Base-by-base conservation (phyloP, 2,329 filamentous ascomycete genomes). In the Orbilia javanica region DNA sequence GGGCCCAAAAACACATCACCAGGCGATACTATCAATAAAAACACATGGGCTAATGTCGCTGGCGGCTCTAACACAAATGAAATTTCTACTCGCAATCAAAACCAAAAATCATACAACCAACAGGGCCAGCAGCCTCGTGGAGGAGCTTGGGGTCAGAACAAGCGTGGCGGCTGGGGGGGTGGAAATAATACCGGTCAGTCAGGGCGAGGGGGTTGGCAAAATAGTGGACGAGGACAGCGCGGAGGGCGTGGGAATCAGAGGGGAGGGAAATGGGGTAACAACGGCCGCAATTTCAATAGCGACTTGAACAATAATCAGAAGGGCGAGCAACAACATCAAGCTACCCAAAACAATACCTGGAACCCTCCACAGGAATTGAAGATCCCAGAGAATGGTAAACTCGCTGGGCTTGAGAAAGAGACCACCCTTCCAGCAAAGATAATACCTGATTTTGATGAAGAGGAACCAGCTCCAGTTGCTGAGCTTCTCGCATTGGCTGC, bases 11-110 rank as follows among this genome's bases (percentile, higher is more conserved):
- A 69, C 5, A 42, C 7, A 11, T 15, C 10, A 5, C 46, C 4
- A 1, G 15, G 4, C 10, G 18, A 27, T 11, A 8, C 46, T 20
- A 31, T 13, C 13, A 15, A 48, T 18, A 25, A 1, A 27, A 27
- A 20, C 20, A 44, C n/a, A 10, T 78, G 74, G 74, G 74, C 67
- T 7, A 62, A 39, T 20, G n/a, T 72, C 27, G 67, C 74, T n/a
- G 1, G 20, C 27, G 18, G 11, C 18, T 29, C 31, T 6, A 48
- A 46, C 5, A 20, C 4, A 11, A 25, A 44, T 31, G 3, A 20
- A 6, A 36, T 6, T 7, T 2, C 20, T 20, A 8, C 10, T 39
- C 3, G 1, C n/a, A 4, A 13, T 13, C 8, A 25, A 5, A 46
- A 70, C 29, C 34, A 22, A 48, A 48, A 57, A 4, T 3, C 48